Evolutionary conservation across 306 rosid species (phyloP).

Genomic region (Datisca glomerata): DNA sequence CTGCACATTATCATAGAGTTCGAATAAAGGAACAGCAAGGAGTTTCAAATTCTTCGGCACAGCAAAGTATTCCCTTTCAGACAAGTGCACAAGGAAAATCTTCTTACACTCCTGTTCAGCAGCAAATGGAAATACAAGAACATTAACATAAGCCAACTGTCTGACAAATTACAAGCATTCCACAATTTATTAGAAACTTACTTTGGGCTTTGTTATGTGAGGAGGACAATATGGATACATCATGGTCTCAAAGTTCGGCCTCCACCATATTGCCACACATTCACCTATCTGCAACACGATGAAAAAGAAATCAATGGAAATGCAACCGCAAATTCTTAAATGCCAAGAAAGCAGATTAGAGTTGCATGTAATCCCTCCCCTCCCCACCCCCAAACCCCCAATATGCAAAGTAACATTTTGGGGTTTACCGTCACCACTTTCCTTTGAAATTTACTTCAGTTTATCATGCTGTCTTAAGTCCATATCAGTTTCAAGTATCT

Average conservation of each 20-base stretch:
- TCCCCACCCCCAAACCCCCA: no score
- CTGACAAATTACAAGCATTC: neutral
- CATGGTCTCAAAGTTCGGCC: conserved; percentile 95
- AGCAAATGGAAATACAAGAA: neutral
- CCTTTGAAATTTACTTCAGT: no score
- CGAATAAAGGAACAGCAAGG: conserved; percentile 96
- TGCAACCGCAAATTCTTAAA: no score
- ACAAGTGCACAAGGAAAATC: conserved; percentile 88
- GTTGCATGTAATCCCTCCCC: no score
- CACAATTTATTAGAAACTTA: conserved; percentile 10
- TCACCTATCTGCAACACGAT: conserved; percentile 79
- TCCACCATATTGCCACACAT: conserved; percentile 99
- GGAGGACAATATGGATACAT: conserved; percentile 99
- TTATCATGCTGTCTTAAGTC: no score
- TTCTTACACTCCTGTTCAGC: conserved; percentile 83
- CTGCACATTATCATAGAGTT: conserved; percentile 99
- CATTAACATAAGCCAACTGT: neutral
- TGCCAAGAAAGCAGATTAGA: no score
- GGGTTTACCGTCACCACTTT: no score
- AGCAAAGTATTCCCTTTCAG: conserved; percentile 95
- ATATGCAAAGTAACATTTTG: no score
- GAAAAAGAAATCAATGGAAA: neutral
- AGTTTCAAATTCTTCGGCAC: conserved; percentile 95
- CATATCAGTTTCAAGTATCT: no score
- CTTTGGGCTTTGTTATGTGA: conserved; percentile 97